Conservation (phyloP, 768 basidiomycete species). For the Phanerochaete sordida region DNA sequence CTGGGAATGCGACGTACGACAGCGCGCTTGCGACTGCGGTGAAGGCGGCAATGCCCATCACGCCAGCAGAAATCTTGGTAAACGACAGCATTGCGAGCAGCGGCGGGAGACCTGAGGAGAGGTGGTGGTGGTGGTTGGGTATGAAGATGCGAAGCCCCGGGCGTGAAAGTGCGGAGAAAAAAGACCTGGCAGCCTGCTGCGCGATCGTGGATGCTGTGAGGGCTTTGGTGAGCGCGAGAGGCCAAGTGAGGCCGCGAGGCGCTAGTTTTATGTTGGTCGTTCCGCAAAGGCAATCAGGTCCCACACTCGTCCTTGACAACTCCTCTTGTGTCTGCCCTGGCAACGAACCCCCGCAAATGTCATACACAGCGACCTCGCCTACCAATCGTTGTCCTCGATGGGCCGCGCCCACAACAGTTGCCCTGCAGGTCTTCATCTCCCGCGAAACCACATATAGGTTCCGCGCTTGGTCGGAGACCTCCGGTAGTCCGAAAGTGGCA, state of each 20-base stretch:
- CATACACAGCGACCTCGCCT: not conserved
- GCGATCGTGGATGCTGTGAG: not conserved
- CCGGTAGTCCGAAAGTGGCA: not conserved
- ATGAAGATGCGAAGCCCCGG: not conserved
- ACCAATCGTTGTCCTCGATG: not conserved
- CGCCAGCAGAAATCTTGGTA: not conserved
- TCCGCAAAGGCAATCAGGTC: not conserved
- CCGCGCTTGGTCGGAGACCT: not conserved
- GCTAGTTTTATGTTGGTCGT: not conserved
- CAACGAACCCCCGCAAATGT: not conserved
- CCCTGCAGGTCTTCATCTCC: not conserved
- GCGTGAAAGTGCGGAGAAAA: not conserved
- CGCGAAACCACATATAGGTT: no score
- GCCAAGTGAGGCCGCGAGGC: not conserved
- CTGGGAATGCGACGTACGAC: conserved; percentile 30
- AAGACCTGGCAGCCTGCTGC: not conserved
- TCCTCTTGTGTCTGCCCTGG: not conserved
- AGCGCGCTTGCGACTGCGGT: conserved; percentile 38
- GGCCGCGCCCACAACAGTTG: not conserved
- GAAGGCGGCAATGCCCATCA: conserved; percentile 19
- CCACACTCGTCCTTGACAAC: not conserved
- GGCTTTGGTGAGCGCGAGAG: not conserved
- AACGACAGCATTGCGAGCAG: conserved; percentile 2
- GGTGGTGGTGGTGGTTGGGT: not conserved
- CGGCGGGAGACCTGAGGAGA: not conserved